phyloP scores from a whole-genome alignment of 352 stramenopile species.

The Globisporangium perplexum region DNA sequence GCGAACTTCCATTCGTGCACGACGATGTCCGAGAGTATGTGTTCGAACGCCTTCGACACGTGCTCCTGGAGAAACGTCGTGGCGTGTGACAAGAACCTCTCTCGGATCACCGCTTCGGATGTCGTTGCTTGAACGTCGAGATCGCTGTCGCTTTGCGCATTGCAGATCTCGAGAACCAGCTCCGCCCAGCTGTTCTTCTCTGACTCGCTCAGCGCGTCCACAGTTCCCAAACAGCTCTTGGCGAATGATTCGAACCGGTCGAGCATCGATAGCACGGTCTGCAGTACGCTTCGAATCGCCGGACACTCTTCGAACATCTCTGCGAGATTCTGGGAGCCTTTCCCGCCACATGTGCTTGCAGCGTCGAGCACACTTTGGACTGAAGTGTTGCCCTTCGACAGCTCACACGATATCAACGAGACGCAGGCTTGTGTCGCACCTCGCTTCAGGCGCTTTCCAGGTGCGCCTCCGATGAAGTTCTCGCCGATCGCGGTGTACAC shows the following conservation, averaged over 20 bases:
- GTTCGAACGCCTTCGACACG: slow-evolving; percentile 10
- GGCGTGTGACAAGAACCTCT: slow-evolving; percentile 2
- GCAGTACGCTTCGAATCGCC: slow-evolving; percentile 16
- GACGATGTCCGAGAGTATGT: slow-evolving; percentile 26
- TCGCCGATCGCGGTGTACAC: not conserved
- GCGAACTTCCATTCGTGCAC: slow-evolving; percentile 44
- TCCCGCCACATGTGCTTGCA: not conserved
- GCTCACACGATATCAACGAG: not conserved
- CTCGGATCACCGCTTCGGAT: not conserved
- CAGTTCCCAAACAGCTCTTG: slow-evolving; percentile 6
- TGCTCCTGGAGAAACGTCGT: slow-evolving; percentile 11
- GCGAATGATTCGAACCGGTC: slow-evolving; percentile 16
- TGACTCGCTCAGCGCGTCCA: not conserved
- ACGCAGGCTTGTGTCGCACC: not conserved
- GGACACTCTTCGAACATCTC: slow-evolving; percentile 6
- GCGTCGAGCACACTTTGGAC: not conserved
- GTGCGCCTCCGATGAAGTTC: not conserved
- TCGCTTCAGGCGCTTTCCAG: not conserved
- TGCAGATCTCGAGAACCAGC: slow-evolving; percentile 5
- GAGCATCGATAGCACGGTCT: slow-evolving; percentile 15
- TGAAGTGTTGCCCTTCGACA: not conserved
- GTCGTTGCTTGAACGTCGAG: not conserved
- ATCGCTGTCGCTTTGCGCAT: not conserved
- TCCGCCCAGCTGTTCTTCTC: slow-evolving; percentile 5
- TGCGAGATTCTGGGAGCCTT: not conserved